Percentiles rank a stretch among this genome's conserved stretches.
phyloP scores from a whole-genome alignment of 2,329 filamentous ascomycete species.

The Fusarium stilboides region DNA sequence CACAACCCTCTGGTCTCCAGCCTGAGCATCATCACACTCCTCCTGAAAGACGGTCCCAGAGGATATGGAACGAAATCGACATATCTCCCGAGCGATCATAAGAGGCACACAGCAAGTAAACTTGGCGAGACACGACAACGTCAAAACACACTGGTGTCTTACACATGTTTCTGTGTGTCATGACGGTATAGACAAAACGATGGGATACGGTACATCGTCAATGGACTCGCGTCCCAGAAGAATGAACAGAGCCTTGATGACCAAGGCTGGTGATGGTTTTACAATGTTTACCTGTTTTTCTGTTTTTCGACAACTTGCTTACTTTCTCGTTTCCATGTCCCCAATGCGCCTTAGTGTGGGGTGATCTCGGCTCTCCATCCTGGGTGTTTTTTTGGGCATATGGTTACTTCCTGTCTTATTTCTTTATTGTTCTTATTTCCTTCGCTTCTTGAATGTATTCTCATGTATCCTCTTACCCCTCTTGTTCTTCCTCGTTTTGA shows the following conservation, averaged over 20 bases:
- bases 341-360: too few relatives aligned
- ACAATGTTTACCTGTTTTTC: not conserved
- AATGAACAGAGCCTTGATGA: not conserved
- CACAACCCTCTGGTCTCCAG: not conserved
- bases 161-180: not conserved
- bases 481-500: not conserved
- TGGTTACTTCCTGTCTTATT: not conserved
- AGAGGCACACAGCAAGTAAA: not conserved
- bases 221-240: not conserved
- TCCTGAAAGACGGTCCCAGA: not conserved
- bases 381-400: not conserved
- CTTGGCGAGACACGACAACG: not conserved
- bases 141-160: not conserved
- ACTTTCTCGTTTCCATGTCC: too few relatives aligned
- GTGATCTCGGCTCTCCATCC: not conserved
- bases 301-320: not conserved
- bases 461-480: too few relatives aligned
- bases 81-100: not conserved
- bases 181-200: conserved; percentile 1
- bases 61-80: not conserved
- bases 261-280: not conserved
- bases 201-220: conserved; percentile 15
- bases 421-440: not conserved
- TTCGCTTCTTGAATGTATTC: not conserved
- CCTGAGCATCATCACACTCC: not conserved